Percentiles rank a stretch among this genome's conserved stretches.
These are phyloP conservation scores for Gossypium trilobum DNA, from an alignment of 441 rosid species.

Conservation along the genomic window DNA sequence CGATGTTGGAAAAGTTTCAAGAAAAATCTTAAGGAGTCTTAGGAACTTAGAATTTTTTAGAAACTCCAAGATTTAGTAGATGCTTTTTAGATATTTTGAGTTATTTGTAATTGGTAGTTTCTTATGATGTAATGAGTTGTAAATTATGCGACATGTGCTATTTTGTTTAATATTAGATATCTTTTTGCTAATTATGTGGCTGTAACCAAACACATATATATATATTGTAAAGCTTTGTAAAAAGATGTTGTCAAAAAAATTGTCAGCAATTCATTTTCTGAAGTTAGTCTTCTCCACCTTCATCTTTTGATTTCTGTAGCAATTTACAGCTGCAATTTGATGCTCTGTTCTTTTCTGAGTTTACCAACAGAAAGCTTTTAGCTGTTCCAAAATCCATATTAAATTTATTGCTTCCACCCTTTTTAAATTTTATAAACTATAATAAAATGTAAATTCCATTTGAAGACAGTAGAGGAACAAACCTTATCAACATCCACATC, in stretches of 20 bases:
- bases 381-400: not conserved
- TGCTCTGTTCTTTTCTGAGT: not conserved
- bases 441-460: not conserved
- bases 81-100: too few species aligned
- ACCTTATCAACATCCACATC: constrained; percentile 38
- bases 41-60: too few species aligned
- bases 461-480: constrained; percentile 20
- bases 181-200: not conserved
- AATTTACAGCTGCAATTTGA: not conserved
- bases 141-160: not conserved
- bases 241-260: not conserved
- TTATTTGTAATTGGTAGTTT: too few species aligned
- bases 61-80: too few species aligned
- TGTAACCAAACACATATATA: not conserved
- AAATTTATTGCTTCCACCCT: not conserved
- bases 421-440: constrained; percentile 3
- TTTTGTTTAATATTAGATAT: not conserved
- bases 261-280: not conserved
- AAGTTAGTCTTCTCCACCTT: not conserved
- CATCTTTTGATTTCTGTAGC: not conserved
- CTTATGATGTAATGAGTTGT: too few species aligned
- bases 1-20: too few species aligned
- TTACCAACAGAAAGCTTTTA: not conserved
- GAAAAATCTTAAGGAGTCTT: too few species aligned
- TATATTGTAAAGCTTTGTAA: not conserved